Base-by-base conservation (phyloP, 768 basidiomycete species). In the Mycena amicta region DNA sequence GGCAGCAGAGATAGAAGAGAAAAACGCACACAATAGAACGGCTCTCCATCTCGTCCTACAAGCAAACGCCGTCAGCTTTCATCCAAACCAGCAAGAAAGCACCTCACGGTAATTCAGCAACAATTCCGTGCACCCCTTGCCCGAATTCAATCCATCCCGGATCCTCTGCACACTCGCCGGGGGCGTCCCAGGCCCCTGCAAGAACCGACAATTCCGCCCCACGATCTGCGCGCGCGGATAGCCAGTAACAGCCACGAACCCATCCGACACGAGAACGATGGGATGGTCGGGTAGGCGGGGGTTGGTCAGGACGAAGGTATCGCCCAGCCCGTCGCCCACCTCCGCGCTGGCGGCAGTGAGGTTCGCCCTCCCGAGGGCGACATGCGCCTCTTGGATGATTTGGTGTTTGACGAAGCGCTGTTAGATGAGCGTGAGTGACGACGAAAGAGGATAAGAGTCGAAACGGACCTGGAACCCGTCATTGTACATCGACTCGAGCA, bases 251-350 rank as follows among this genome's bases (percentile, higher is more conserved):
- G 52, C 58, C 3, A 60, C 62, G 25, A 63, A 63, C 8, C 62
- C 62, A 40, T 63, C 62, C 47, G 58, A 60, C 8, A 57, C 62
- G 13, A 63, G 56, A 25, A 63, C 62, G 26, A 63, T 55, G 2
- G 62, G 62, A 46, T 63, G 62, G 58, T 63, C 62, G 2, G 58
- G 62, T 20, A 63, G 58, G 2, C 62, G 57, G n/a, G 62, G 62
- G 41, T 63, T 63, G 27, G 62, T 63, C 26, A 63, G 49, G 29
- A 63, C 58, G 43, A 63, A 63, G 2, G 62, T 53, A 23, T 63
- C 62, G 6, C 62, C 62, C 2, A 63, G 58, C 2, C 62, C 62
- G 46, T 56, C 58, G 47, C 55, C 47, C 6, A 29, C 11, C 27
- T 51, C 39, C 12, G 27, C 30, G 47, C 55, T 46, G 52, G 54